A percentile compares a stretch with the other conserved stretches of the same genome.
Evolutionary conservation across 1,139 yeast species (phyloP).

Genomic region (Yamadazyma songkhlaensis): DNA sequence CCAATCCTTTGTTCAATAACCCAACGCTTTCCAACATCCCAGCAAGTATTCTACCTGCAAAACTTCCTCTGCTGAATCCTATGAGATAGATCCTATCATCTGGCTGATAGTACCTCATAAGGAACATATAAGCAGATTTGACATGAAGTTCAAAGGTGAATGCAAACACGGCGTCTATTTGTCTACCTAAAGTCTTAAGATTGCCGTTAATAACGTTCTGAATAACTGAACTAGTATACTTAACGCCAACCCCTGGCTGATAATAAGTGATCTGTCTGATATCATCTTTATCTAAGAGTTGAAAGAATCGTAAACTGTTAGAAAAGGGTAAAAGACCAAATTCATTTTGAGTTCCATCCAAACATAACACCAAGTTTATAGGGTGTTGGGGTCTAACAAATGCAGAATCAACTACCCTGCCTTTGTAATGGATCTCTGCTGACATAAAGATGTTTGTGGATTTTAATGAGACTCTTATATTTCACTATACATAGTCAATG

Average conservation of each 20-base stretch:
- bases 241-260: constrained; percentile 65
- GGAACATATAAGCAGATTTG: constrained; percentile 51
- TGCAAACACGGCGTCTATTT: constrained; percentile 51
- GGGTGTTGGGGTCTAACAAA: not conserved
- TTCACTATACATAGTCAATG: not conserved
- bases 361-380: constrained; percentile 42
- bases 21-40: constrained; percentile 67
- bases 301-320: constrained; percentile 52
- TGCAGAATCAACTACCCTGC: not conserved
- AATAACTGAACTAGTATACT: constrained; percentile 36
- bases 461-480: not conserved
- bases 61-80: constrained; percentile 68
- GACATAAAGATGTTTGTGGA: not conserved
- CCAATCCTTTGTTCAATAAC: constrained; percentile 49
- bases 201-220: constrained; percentile 16
- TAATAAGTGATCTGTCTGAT: constrained; percentile 53
- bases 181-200: constrained; percentile 14
- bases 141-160: constrained; percentile 54
- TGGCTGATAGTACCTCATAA: constrained; percentile 43
- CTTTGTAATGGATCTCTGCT: not conserved
- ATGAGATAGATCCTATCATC: constrained; percentile 55
- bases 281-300: constrained; percentile 45
- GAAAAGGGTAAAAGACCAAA: constrained; percentile 57
- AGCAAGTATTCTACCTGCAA: constrained; percentile 57
- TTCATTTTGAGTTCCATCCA: constrained; percentile 62